Evolutionary conservation across 129 eudicot species (phyloP).

Genomic region (Erigeron canadensis): DNA sequence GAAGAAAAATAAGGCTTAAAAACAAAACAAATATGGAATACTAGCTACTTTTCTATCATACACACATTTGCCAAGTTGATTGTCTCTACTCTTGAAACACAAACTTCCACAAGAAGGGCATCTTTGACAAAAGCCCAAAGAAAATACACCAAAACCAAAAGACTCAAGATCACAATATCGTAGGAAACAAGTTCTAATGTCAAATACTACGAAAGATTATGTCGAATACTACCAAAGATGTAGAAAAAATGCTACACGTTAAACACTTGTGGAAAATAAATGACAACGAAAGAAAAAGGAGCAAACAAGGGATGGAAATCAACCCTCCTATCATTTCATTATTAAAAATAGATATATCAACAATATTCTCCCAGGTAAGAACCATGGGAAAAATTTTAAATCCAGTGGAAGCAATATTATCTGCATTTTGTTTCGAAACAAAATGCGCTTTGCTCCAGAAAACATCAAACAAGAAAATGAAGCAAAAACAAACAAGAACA

Average conservation of each 20-base stretch:
- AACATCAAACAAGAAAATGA: conserved; percentile 22
- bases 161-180: background rate
- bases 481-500: conserved; percentile 21
- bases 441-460: conserved; percentile 26
- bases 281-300: background rate
- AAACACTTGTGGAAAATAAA: background rate
- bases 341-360: conserved; percentile 30
- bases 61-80: conserved; percentile 13
- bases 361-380: conserved; percentile 35
- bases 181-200: background rate
- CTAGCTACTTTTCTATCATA: background rate
- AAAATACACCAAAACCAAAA: background rate
- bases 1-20: background rate
- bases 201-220: background rate
- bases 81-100: conserved; percentile 8
- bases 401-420: conserved; percentile 10
- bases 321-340: conserved; percentile 36
- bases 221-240: background rate
- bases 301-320: conserved; percentile 11
- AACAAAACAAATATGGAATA: conserved; percentile 9
- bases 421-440: conserved; percentile 23
- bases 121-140: background rate
- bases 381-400: conserved; percentile 31
- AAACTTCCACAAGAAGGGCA: background rate
- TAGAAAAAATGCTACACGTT: background rate